Evolutionary conservation across 2,329 filamentous ascomycete genomes (phyloP), one percentile per base, ranked within the genome.

Genomic region (Verticillium klebahnii): DNA sequence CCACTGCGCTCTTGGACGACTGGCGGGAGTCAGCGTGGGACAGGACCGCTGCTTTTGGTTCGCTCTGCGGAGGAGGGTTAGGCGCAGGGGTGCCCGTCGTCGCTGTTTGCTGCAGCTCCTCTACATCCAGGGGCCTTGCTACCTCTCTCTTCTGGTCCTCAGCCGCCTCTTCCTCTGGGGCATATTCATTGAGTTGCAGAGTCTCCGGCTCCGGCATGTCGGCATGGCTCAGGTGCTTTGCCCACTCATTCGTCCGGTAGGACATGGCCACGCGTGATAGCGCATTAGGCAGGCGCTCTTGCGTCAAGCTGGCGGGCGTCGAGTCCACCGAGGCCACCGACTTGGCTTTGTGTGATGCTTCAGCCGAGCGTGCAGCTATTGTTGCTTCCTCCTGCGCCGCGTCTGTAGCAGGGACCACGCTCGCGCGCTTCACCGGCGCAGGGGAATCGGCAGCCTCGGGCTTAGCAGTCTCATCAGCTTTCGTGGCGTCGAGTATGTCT

Each of bases 221-320:
- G 7, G 94, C 93, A 52, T 84, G 79, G 65, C 88, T 87, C 12
- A 97, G 81, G 73, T 97, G 92, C 73, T 97, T 97, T 0, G 93
- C 92, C 94, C 94, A 98, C 76, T 98, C 94, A 66, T 96, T 96
- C 1, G 93, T 97, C 62, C 94, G 86, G 71, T 95, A 96, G 0
- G 90, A 91, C 72, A 92, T 80, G 1, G 93, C 89, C 9, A 96
- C 85, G 64, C 86, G 89, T 1, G 93, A 95, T 37, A 93, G 75
- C 14, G 86, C 85, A n/a, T 82, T 78, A 0, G 91, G 91, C 11
- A 96, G 81, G 12, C 81, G 81, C 3, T 87, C 85, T 65, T 82
- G 83, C 5, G 83, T 87, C 62, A 90, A 73, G 56, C 76, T 84
- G 17, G 74, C 74, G 8, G 77, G 73, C 15, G 77, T 75, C 2